phyloP scores from a whole-genome alignment of 225 moss, liverwort and hornwort genomes.

The Polytrichum formosum region DNA sequence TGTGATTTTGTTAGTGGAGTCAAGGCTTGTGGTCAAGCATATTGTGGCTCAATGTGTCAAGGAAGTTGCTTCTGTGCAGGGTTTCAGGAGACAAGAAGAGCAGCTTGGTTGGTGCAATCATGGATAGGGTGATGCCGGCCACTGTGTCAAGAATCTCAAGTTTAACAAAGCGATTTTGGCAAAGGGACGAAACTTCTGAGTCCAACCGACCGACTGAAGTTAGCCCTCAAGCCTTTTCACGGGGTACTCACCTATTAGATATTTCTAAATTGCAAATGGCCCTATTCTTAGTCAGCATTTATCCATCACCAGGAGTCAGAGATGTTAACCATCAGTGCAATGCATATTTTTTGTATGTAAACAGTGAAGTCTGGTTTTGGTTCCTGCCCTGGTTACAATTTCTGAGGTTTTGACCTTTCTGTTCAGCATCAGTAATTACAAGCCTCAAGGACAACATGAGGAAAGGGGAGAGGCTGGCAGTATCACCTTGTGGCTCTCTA shows the following conservation, averaged over 20 bases:
- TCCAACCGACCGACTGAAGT: constrained; percentile 91
- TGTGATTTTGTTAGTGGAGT: no score
- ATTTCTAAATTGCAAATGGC: no score
- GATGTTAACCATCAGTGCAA: not conserved
- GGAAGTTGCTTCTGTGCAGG: constrained; percentile 39
- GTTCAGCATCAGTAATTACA: constrained; percentile 90
- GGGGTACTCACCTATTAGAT: constrained; percentile 40
- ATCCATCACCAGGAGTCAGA: not conserved
- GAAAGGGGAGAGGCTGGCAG: constrained; percentile 90
- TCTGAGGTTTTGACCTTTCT: constrained; percentile 5
- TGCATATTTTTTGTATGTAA: no score
- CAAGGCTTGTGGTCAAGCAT: not conserved
- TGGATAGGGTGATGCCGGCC: constrained; percentile 94
- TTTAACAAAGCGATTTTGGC: constrained; percentile 88
- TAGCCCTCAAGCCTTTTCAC: constrained; percentile 75
- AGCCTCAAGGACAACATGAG: constrained; percentile 79
- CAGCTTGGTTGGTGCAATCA: constrained; percentile 82
- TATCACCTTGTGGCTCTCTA: constrained; percentile 89
- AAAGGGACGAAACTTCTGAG: constrained; percentile 77
- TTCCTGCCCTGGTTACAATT: not conserved
- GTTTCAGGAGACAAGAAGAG: constrained; percentile 90
- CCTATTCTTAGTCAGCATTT: no score
- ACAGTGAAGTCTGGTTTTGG: not conserved
- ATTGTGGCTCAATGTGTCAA: not conserved
- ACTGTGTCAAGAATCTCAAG: constrained; percentile 85